Percentiles rank a stretch among this genome's conserved stretches.
Evolutionary conservation across 768 basidiomycete species (phyloP).

Genomic region (Pulveroboletus sp.): DNA sequence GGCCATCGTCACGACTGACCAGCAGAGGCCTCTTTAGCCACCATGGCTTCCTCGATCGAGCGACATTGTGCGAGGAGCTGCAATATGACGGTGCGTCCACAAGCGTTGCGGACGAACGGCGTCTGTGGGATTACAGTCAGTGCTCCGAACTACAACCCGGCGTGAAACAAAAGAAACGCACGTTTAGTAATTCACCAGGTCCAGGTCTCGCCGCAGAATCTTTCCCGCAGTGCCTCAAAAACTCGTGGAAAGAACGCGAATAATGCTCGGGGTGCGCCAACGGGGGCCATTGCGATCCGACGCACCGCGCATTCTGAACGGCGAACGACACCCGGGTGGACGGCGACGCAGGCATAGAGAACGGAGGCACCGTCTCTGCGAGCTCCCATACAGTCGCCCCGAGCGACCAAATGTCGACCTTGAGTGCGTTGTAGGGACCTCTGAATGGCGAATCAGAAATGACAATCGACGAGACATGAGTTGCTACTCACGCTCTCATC

Average conservation of each 20-base stretch:
- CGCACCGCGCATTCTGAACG: conserved; percentile 39
- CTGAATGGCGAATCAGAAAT: conserved; percentile 31
- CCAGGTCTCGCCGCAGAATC: conserved; percentile 53
- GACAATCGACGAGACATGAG: background rate
- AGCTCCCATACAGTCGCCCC: conserved; percentile 85
- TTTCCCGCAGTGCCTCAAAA: conserved; percentile 63
- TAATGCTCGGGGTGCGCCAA: conserved; percentile 55
- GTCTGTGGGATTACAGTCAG: conserved; percentile 37
- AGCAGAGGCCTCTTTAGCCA: conserved; percentile 11
- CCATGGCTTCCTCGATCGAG: conserved; percentile 51
- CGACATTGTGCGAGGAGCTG: conserved; percentile 65
- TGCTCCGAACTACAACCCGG: background rate
- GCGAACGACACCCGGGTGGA: conserved; percentile 15
- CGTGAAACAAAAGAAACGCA: conserved; percentile 29
- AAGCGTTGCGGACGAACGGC: conserved; percentile 62
- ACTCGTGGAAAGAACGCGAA: conserved; percentile 69
- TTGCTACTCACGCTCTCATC: conserved; percentile 65
- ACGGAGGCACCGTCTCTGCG: conserved; percentile 72
- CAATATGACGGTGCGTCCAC: conserved; percentile 62
- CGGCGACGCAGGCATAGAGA: conserved; percentile 41
- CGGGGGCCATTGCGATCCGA: conserved; percentile 64
- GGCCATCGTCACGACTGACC: background rate
- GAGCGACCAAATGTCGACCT: conserved; percentile 77
- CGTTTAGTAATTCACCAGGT: conserved; percentile 55
- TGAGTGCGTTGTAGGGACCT: conserved; percentile 67